Evolutionary conservation across 495 filamentous ascomycete species (phyloP).

Genomic region (Neurospora sublineolata): DNA sequence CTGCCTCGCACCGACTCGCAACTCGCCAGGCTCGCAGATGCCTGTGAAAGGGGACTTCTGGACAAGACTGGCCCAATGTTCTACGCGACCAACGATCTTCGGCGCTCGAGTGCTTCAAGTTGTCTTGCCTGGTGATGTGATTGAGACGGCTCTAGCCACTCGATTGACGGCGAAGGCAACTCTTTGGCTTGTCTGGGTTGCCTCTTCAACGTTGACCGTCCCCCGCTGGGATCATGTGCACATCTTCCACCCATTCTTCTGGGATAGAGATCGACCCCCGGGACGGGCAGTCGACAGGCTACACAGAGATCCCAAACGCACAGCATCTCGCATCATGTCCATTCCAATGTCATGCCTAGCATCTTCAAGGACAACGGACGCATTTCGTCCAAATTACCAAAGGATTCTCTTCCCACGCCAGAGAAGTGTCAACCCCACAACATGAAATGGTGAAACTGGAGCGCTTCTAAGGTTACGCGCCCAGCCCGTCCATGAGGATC

Average conservation of each 20-base stretch:
- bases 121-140: background rate
- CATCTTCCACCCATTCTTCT: background rate
- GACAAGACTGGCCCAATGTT: background rate
- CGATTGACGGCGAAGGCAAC: background rate
- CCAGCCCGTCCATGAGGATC: background rate
- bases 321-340: background rate
- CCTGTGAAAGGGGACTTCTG: background rate
- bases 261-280: background rate
- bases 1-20: background rate
- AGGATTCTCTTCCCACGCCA: background rate
- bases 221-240: background rate
- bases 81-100: background rate
- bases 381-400: background rate
- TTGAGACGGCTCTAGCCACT: background rate
- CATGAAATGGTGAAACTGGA: background rate
- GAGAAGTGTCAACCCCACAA: background rate
- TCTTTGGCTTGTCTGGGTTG: background rate
- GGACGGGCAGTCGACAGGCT: background rate
- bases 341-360: background rate
- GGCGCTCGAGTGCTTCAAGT: background rate
- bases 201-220: background rate
- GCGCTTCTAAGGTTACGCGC: background rate
- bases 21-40: background rate
- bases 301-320: background rate
- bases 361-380: background rate